These are phyloP conservation scores for Fusarium nisikadoi DNA, from an alignment of 2,329 filamentous ascomycete species.

Conservation along the genomic window DNA sequence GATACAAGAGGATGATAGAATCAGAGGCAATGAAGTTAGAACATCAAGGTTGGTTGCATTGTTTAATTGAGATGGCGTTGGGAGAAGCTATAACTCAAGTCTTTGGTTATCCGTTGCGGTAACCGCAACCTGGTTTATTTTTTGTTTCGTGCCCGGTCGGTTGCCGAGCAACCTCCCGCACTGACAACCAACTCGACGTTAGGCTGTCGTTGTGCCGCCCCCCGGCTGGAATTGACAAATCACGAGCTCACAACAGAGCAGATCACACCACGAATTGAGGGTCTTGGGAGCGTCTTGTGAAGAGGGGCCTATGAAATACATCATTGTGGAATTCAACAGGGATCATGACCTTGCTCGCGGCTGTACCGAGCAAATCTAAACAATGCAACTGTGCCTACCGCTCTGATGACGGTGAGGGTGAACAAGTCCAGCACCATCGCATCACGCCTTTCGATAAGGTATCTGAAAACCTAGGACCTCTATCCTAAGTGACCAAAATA, in stretches of 20 bases:
- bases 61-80: conserved; percentile 34
- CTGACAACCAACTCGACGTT: conserved; percentile 25
- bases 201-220: conserved; percentile 20
- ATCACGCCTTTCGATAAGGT: neutral
- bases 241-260: conserved; percentile 37
- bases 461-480: too few species aligned
- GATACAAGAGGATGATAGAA: conserved; percentile 11
- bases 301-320: conserved; percentile 33
- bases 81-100: conserved; percentile 27
- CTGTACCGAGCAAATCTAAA: conserved; percentile 20
- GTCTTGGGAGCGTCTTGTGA: conserved; percentile 15
- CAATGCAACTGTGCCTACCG: conserved; percentile 3
- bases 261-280: conserved; percentile 40
- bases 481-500: too few species aligned
- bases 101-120: conserved; percentile 25
- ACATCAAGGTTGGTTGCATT: conserved; percentile 36
- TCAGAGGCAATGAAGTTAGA: conserved; percentile 29
- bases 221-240: conserved; percentile 36
- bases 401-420: conserved; percentile 20
- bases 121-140: conserved; percentile 40
- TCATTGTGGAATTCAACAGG: conserved; percentile 30
- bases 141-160: conserved; percentile 37
- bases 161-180: conserved; percentile 42
- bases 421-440: conserved; percentile 13
- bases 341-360: conserved; percentile 32